These are phyloP conservation scores for Paramecium caudatum DNA, from an alignment of 73 alveolate species.

Conservation along the genomic window DNA sequence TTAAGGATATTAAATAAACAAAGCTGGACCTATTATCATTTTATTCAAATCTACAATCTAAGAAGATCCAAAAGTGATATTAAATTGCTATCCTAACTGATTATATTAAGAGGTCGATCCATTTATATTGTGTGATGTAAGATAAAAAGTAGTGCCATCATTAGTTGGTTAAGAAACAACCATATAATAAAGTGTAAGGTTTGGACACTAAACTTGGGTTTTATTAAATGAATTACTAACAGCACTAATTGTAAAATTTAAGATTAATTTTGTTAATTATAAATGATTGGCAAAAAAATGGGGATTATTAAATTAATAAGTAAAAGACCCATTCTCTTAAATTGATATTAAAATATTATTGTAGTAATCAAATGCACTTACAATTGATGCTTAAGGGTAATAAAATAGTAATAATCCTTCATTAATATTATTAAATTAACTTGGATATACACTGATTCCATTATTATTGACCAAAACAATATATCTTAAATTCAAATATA, in stretches of 20 bases:
- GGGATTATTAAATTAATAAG: not conserved
- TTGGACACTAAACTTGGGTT: not conserved
- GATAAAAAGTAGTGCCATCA: too few species aligned
- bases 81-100: not conserved
- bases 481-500: not conserved
- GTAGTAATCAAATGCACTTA: not conserved
- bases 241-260: too few species aligned
- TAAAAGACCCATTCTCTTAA: not conserved
- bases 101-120: too few species aligned
- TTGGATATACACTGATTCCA: conserved; percentile 8
- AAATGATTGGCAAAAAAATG: not conserved
- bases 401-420: not conserved
- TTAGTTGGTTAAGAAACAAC: too few species aligned
- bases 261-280: too few species aligned
- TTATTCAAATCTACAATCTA: not conserved
- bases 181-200: not conserved
- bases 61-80: not conserved
- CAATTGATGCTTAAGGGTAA: not conserved
- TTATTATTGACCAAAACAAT: not conserved
- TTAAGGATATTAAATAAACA: not conserved
- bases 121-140: too few species aligned
- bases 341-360: not conserved
- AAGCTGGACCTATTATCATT: conserved; percentile 3
- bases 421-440: not conserved
- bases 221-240: not conserved